phyloP scores from a whole-genome alignment of 78 protist genomes.

The Guillardia theta region DNA sequence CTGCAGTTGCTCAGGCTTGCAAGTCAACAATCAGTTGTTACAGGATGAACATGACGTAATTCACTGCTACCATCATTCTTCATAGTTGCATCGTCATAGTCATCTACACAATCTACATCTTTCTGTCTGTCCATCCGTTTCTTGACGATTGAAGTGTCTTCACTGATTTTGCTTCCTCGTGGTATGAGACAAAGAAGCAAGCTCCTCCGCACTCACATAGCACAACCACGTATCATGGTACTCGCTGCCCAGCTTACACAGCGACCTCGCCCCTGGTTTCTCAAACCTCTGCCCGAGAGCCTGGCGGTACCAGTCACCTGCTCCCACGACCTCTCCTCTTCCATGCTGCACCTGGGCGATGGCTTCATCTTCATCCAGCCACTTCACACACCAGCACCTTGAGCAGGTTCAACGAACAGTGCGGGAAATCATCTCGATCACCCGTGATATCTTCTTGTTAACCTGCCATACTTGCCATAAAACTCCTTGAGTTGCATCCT shows the following conservation, averaged over 20 bases:
- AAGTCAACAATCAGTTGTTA: no score
- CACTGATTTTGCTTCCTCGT: no score
- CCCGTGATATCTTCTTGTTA: neutral
- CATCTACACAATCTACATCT: no score
- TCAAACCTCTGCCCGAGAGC: neutral
- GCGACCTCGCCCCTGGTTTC: neutral
- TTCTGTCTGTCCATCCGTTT: no score
- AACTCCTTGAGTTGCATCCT: neutral
- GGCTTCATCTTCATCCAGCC: neutral
- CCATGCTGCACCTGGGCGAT: neutral
- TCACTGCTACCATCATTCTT: no score
- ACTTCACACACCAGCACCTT: constrained; percentile 9
- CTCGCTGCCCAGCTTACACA: neutral
- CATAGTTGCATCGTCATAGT: no score
- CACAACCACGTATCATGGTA: neutral
- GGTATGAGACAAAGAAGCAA: no score
- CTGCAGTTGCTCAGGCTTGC: no score
- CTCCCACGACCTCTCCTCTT: neutral
- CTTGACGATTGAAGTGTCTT: no score
- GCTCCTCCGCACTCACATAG: no score
- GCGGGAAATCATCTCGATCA: neutral
- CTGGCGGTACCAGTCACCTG: neutral
- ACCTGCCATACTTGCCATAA: neutral
- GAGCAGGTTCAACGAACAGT: neutral
- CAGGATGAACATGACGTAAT: no score